Evolutionary conservation across 1,139 yeast species (phyloP).

Genomic region (Pichia sp.): DNA sequence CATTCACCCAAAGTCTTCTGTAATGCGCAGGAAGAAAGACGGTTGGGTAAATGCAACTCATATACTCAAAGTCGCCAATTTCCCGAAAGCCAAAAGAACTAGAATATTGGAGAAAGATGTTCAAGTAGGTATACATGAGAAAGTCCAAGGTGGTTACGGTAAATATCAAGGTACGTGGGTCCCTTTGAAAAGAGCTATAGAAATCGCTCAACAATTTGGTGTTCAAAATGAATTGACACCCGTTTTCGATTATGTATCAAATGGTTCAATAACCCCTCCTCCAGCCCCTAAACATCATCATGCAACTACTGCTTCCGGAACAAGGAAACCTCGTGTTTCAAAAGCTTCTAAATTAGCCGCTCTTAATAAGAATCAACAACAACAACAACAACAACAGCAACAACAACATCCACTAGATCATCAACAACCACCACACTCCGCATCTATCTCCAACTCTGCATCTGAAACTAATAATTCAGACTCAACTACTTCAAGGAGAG

Average conservation of each 20-base stretch:
- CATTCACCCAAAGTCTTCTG: conserved; percentile 71
- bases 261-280: conserved; percentile 59
- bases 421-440: neutral
- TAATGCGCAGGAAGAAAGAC: conserved; percentile 86
- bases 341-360: conserved; percentile 1
- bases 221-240: conserved; percentile 63
- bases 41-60: conserved; percentile 99
- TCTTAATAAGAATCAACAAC: neutral
- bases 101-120: conserved; percentile 88
- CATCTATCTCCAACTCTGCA: neutral
- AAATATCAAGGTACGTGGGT: conserved; percentile 98
- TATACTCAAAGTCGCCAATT: conserved; percentile 86
- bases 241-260: conserved; percentile 54
- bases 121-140: conserved; percentile 79
- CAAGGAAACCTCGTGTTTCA: conserved; percentile 16
- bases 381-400: conserved; percentile 4
- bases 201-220: conserved; percentile 58
- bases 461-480: no score
- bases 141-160: conserved; percentile 96
- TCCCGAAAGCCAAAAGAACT: conserved; percentile 90
- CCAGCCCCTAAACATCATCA: conserved; percentile 83
- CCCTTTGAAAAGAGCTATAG: conserved; percentile 56
- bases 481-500: no score
- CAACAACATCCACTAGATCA: no score
- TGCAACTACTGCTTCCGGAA: conserved; percentile 42